Evolutionary conservation across 768 basidiomycete genomes (phyloP).

Genomic region (Heimioporus sp.): DNA sequence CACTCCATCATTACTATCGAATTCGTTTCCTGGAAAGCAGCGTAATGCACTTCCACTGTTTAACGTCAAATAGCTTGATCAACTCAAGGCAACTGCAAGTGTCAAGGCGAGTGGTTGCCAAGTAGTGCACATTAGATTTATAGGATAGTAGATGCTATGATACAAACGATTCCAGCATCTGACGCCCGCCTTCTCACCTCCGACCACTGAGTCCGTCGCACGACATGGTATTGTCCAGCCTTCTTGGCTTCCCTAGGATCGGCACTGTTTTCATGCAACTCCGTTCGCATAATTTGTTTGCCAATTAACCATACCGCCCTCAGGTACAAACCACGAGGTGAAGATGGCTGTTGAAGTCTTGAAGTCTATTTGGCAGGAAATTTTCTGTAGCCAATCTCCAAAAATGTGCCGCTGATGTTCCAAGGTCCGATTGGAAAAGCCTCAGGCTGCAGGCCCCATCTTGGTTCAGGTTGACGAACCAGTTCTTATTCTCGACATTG

Average conservation of each 20-base stretch:
- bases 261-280: conserved; percentile 28
- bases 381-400: conserved; percentile 83
- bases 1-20: no score
- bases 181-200: no score
- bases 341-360: conserved; percentile 97
- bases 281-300: neutral
- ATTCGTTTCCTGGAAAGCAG: no score
- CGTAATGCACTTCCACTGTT: no score
- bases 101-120: no score
- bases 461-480: conserved; percentile 98
- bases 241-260: conserved; percentile 92
- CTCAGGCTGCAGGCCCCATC: conserved; percentile 87
- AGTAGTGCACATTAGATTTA: no score
- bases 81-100: no score
- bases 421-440: conserved; percentile 83
- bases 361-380: conserved; percentile 98
- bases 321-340: conserved; percentile 91
- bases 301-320: neutral
- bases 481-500: conserved; percentile 88
- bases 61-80: no score
- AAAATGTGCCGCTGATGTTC: conserved; percentile 83
- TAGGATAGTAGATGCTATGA: no score
- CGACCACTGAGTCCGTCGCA: conserved; percentile 1
- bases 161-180: no score
- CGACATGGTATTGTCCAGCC: conserved; percentile 75